A percentile compares a stretch with the other conserved stretches of the same genome.
Evolutionary conservation across 208 protist species (phyloP).

Genomic region (Naegleria lovaniensis): DNA sequence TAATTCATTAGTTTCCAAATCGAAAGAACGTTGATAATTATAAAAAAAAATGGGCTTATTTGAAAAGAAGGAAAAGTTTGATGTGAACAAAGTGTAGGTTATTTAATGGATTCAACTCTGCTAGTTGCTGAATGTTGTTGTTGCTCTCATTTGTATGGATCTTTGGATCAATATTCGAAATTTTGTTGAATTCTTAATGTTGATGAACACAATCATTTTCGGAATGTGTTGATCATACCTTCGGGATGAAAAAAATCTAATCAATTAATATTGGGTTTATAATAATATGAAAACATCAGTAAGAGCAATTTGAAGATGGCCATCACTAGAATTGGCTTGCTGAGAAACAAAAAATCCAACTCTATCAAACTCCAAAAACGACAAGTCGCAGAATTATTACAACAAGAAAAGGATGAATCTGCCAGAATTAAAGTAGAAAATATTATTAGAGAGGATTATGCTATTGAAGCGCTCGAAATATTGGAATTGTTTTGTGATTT

Average conservation of each 20-base stretch:
- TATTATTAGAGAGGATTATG: constrained; percentile 21
- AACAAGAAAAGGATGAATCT: constrained; percentile 8
- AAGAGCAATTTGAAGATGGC: constrained; percentile 25
- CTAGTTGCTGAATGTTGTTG: too few species aligned
- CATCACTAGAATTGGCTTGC: background rate
- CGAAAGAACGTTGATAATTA: too few species aligned
- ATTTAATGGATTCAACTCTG: background rate
- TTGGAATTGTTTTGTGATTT: constrained; percentile 23
- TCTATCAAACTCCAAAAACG: background rate
- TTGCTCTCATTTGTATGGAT: too few species aligned
- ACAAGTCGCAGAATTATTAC: constrained; percentile 16
- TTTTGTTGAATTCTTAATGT: too few species aligned
- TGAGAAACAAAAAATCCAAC: constrained; percentile 22
- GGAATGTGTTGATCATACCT: too few species aligned
- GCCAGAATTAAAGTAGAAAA: constrained; percentile 30
- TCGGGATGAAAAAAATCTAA: too few species aligned
- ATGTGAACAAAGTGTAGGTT: background rate
- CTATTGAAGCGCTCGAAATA: constrained; percentile 23
- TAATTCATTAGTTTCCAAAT: too few species aligned
- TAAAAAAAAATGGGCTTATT: background rate
- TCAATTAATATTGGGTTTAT: background rate
- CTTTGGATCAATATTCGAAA: too few species aligned
- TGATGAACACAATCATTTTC: too few species aligned
- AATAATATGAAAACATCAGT: background rate
- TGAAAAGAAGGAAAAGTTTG: background rate